Conservation (phyloP, 2,329 filamentous ascomycete genomes). For the Teratosphaeria zuluensis region DNA sequence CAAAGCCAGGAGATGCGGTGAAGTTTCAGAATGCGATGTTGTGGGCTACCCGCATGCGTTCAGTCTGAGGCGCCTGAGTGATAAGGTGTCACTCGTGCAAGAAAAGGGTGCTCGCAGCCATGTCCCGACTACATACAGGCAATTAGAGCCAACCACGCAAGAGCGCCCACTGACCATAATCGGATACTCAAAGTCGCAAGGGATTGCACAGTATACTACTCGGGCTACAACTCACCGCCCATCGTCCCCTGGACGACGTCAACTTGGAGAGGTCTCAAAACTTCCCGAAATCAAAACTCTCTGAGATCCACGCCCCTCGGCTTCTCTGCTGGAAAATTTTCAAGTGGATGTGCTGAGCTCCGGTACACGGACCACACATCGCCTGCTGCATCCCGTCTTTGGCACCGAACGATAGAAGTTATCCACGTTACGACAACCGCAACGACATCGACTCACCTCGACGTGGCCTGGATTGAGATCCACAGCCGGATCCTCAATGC, state of each 20-base stretch:
- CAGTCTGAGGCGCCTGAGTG: slow-evolving; percentile 6
- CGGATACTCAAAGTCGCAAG: slow-evolving; percentile 1
- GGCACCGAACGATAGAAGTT: neutral
- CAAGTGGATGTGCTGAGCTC: slow-evolving; percentile 59
- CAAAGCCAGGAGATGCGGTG: no score
- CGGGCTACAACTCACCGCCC: slow-evolving; percentile 36
- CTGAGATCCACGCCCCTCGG: slow-evolving; percentile 67
- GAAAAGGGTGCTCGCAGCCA: neutral
- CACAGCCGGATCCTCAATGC: slow-evolving; percentile 76
- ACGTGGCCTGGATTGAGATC: slow-evolving; percentile 75
- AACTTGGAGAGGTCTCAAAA: slow-evolving; percentile 46
- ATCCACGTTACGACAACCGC: slow-evolving; percentile 17
- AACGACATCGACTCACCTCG: slow-evolving; percentile 49
- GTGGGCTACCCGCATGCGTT: no score
- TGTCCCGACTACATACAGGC: neutral
- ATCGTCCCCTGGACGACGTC: slow-evolving; percentile 48
- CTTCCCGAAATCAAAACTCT: slow-evolving; percentile 64
- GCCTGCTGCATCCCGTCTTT: slow-evolving; percentile 2
- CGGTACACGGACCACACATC: slow-evolving; percentile 18
- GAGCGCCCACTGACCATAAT: slow-evolving; percentile 3
- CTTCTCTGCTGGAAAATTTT: slow-evolving; percentile 64
- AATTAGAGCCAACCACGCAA: neutral
- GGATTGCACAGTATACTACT: slow-evolving; percentile 8
- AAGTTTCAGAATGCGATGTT: no score
- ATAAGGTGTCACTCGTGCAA: neutral